Conservation (phyloP, 2,329 filamentous ascomycete genomes). For the Pyrenochaeta sp. region DNA sequence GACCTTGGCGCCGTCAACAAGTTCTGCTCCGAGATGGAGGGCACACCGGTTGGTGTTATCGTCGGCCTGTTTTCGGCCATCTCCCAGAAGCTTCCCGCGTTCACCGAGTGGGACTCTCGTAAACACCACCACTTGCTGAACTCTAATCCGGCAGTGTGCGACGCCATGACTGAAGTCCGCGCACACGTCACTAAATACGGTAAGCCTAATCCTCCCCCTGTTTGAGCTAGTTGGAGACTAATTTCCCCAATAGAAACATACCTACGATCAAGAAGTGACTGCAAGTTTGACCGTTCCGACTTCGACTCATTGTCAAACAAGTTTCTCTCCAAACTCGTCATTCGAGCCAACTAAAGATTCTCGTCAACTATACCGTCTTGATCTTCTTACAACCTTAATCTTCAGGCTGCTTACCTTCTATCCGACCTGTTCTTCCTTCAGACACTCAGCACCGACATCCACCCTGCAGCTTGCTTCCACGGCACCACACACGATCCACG, state of each 20-base stretch:
- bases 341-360: conserved; percentile 78
- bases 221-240: conserved; percentile 45
- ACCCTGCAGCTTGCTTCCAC: conserved; percentile 36
- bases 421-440: conserved; percentile 22
- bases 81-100: conserved; percentile 91
- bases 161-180: conserved; percentile 94
- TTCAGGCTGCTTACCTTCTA: conserved; percentile 24
- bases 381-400: conserved; percentile 16
- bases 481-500: conserved; percentile 40
- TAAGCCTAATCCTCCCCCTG: conserved; percentile 59
- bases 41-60: conserved; percentile 92
- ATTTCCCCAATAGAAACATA: conserved; percentile 75
- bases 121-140: conserved; percentile 91
- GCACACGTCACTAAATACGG: conserved; percentile 93
- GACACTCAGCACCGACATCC: conserved; percentile 37
- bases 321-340: conserved; percentile 95
- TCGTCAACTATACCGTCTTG: conserved; percentile 2
- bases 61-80: conserved; percentile 97
- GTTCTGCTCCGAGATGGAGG: conserved; percentile 97
- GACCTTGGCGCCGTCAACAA: conserved; percentile 86
- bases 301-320: conserved; percentile 98
- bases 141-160: conserved; percentile 91
- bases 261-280: conserved; percentile 78
- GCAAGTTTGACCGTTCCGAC: conserved; percentile 88
- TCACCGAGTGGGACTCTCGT: conserved; percentile 91